phyloP scores from a whole-genome alignment of 345 rosid genomes.

The Eucalyptus globulus region DNA sequence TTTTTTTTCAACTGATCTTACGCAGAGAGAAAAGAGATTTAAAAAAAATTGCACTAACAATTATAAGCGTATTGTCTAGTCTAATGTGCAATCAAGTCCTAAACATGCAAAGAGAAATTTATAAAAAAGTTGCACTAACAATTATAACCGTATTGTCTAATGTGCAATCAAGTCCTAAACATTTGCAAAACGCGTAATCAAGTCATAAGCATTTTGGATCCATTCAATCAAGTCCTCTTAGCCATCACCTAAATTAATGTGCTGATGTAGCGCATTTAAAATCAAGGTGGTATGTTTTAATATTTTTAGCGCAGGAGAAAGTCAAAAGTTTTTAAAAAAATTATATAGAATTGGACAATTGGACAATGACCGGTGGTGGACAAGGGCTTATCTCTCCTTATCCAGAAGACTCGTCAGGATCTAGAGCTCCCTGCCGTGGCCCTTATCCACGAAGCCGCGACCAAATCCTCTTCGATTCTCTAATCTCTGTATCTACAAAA shows the following conservation, averaged over 20 bases:
- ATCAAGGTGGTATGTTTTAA: neutral
- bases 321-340: neutral
- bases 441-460: slow-evolving; percentile 26
- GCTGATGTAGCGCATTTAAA: neutral
- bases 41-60: neutral
- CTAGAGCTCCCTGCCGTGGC: slow-evolving; percentile 20
- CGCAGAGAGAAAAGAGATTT: neutral
- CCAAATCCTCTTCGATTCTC: neutral
- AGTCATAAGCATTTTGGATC: neutral
- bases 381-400: slow-evolving; percentile 5
- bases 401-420: slow-evolving; percentile 16
- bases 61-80: neutral
- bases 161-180: neutral
- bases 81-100: neutral
- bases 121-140: neutral
- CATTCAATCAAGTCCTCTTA: neutral
- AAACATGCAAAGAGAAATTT: neutral
- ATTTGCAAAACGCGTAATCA: neutral
- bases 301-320: neutral
- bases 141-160: neutral
- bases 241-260: neutral
- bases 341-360: neutral
- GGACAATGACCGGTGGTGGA: neutral
- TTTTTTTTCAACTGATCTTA: neutral
- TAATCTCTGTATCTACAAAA: neutral